Percentiles rank a stretch among this genome's conserved stretches.
phyloP scores from a whole-genome alignment of 2,329 filamentous ascomycete species.

The Fusarium lyarnte region DNA sequence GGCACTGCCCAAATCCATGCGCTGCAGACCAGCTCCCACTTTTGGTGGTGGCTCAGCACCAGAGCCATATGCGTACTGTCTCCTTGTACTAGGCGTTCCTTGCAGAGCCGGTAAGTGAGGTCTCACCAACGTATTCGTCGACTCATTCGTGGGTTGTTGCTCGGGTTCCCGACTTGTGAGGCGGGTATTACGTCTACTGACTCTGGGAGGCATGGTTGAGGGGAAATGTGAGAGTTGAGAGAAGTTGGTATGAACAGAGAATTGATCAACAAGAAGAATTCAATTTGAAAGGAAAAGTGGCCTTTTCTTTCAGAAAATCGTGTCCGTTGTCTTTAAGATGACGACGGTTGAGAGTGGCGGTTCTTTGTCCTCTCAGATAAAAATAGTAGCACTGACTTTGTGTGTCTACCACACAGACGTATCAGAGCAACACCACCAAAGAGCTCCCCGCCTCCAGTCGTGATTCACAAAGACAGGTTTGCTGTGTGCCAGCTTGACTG shows the following conservation, averaged over 20 bases:
- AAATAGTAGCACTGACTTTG: slow-evolving; percentile 31
- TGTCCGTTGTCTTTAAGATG: slow-evolving; percentile 1
- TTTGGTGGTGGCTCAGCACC: slow-evolving; percentile 47
- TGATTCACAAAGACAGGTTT: slow-evolving; percentile 17
- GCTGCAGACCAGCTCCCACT: slow-evolving; percentile 34
- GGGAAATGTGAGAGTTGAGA: background rate
- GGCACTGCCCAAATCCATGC: slow-evolving; percentile 44
- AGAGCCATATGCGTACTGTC: slow-evolving; percentile 53
- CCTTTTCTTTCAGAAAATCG: slow-evolving; percentile 36
- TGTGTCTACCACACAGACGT: slow-evolving; percentile 6
- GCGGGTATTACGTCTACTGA: slow-evolving; percentile 31
- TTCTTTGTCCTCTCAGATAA: slow-evolving; percentile 31
- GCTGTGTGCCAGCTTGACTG: slow-evolving; percentile 22
- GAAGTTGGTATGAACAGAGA: background rate
- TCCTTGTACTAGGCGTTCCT: slow-evolving; percentile 49
- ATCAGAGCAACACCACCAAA: background rate
- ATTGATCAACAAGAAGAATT: slow-evolving; percentile 1
- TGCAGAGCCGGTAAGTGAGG: slow-evolving; percentile 38
- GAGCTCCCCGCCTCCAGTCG: slow-evolving; percentile 1
- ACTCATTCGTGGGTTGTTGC: slow-evolving; percentile 1
- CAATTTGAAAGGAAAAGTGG: background rate
- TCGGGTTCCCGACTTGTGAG: slow-evolving; percentile 36
- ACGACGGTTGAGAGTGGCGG: background rate
- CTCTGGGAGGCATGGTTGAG: slow-evolving; percentile 39
- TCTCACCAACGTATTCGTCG: slow-evolving; percentile 17